phyloP scores from a whole-genome alignment of 192 early-diverging fungal species.

The Podila horticola region DNA sequence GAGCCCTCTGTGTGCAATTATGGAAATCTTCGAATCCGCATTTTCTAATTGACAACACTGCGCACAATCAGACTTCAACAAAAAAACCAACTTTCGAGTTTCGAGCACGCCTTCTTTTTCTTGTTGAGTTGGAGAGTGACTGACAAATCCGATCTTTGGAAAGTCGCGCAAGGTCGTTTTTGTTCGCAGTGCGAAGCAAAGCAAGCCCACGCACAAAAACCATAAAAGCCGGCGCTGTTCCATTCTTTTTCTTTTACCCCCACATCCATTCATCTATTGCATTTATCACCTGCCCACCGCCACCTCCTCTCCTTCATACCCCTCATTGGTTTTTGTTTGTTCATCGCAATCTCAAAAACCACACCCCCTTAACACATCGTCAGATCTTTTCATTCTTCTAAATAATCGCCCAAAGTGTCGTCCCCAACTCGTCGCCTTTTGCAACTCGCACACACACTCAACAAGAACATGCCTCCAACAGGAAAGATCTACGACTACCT shows the following conservation, averaged over 20 bases:
- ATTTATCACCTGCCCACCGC: not conserved
- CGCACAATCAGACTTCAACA: no score
- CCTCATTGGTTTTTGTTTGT: not conserved
- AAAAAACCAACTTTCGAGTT: no score
- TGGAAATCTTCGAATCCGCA: no score
- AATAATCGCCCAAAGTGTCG: slow-evolving; percentile 9
- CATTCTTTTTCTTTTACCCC: not conserved
- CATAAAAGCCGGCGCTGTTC: not conserved
- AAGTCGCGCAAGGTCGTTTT: not conserved
- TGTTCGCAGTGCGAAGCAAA: not conserved
- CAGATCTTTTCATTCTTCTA: slow-evolving; percentile 20
- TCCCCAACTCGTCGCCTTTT: slow-evolving; percentile 50
- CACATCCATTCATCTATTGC: not conserved
- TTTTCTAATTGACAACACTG: no score
- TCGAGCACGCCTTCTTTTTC: no score
- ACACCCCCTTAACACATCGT: slow-evolving; percentile 25
- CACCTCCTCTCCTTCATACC: not conserved
- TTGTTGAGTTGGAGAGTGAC: not conserved
- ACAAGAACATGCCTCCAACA: slow-evolving; percentile 41
- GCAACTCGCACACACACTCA: slow-evolving; percentile 41
- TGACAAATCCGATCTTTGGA: slow-evolving; percentile 31
- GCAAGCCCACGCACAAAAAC: not conserved
- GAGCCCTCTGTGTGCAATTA: no score
- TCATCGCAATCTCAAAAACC: slow-evolving; percentile 26
- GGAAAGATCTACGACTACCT: slow-evolving; percentile 85